Conservation (phyloP, 2,329 filamentous ascomycete genomes). For the Delphinella strobiligena region DNA sequence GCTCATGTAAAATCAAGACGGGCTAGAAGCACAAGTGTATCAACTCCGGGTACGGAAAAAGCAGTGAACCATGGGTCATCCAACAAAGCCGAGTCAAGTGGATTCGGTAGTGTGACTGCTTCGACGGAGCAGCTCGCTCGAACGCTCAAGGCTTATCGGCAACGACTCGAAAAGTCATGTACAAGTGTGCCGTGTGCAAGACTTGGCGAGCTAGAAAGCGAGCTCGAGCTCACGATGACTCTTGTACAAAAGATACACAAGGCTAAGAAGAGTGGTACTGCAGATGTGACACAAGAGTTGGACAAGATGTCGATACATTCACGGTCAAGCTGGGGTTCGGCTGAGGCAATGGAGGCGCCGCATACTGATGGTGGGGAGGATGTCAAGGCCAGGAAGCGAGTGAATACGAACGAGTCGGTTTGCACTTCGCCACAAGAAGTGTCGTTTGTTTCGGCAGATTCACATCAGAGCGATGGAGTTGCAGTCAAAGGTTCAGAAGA, state of each 20-base stretch:
- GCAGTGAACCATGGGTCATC: too few relatives aligned
- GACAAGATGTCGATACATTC: too few relatives aligned
- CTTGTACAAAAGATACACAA: constrained; percentile 1
- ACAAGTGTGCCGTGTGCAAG: constrained; percentile 34
- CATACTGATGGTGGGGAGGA: too few relatives aligned
- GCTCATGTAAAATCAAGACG: too few relatives aligned
- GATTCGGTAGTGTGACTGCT: constrained; percentile 36
- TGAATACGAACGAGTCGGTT: not conserved
- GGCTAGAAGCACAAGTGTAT: not conserved
- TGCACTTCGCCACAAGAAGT: constrained; percentile 3
- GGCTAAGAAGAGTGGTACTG: too few relatives aligned
- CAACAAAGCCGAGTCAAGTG: too few relatives aligned
- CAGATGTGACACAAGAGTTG: too few relatives aligned
- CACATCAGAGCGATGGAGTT: not conserved
- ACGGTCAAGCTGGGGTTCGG: too few relatives aligned
- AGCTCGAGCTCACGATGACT: constrained; percentile 37
- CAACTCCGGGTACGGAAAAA: not conserved
- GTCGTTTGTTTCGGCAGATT: constrained; percentile 3
- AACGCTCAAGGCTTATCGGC: constrained; percentile 45
- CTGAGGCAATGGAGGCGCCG: too few relatives aligned
- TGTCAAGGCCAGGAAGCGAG: too few relatives aligned
- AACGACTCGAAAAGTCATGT: constrained; percentile 35
- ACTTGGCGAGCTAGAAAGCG: constrained; percentile 43
- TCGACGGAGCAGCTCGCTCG: constrained; percentile 48
- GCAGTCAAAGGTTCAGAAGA: not conserved